Percentiles rank a stretch among this genome's conserved stretches.
These are phyloP conservation scores for Candida takata DNA, from an alignment of 805 yeast genomes.

Conservation along the genomic window DNA sequence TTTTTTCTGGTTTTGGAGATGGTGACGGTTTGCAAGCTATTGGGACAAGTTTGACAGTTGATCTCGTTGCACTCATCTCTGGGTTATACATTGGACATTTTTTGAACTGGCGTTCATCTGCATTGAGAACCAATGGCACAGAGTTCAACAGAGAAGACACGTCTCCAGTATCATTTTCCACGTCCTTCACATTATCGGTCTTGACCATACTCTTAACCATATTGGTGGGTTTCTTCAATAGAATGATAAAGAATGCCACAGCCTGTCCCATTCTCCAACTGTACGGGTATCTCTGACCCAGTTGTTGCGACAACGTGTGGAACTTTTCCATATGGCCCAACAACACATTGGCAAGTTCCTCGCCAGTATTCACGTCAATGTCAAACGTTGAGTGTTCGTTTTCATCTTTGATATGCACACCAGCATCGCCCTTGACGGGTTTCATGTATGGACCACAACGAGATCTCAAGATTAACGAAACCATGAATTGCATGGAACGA, in stretches of 20 bases:
- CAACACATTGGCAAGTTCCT: conserved; percentile 30
- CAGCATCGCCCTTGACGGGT: conserved; percentile 5
- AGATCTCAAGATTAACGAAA: conserved; percentile 45
- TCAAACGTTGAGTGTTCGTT: conserved; percentile 23
- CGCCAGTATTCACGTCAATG: conserved; percentile 32
- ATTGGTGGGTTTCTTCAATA: conserved; percentile 28
- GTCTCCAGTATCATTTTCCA: conserved; percentile 18
- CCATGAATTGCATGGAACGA: conserved; percentile 49
- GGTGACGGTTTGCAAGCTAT: too few relatives aligned
- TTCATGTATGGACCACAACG: conserved; percentile 36
- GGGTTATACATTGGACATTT: conserved; percentile 11
- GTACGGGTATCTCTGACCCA: conserved; percentile 54
- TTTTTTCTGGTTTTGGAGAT: not conserved
- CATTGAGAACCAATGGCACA: conserved; percentile 18
- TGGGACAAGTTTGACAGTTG: conserved; percentile 1
- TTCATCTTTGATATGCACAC: conserved; percentile 18
- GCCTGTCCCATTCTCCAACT: conserved; percentile 66
- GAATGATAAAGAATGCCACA: conserved; percentile 34
- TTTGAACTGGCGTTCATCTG: conserved; percentile 16
- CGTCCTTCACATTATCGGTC: conserved; percentile 16
- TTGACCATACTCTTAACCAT: conserved; percentile 19
- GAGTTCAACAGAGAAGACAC: conserved; percentile 18
- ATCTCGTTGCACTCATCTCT: conserved; percentile 10
- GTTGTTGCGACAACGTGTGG: conserved; percentile 32
- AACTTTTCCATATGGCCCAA: conserved; percentile 36